phyloP scores from a whole-genome alignment of 2,329 filamentous ascomycete species.

The Allantophomopsis lycopodina region DNA sequence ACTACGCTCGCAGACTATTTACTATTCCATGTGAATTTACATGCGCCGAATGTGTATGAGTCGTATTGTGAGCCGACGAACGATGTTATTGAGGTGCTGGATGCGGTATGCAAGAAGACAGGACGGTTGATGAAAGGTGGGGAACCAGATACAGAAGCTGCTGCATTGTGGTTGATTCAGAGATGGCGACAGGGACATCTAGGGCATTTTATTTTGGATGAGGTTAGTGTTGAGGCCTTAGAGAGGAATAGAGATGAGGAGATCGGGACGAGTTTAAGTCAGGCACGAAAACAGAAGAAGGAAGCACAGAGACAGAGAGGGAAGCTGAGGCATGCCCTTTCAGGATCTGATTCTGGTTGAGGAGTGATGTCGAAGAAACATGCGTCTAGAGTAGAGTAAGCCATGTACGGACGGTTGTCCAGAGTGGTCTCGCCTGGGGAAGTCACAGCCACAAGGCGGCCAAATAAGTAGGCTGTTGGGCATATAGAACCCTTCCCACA shows the following conservation, averaged over 20 bases:
- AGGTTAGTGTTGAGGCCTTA: conserved; percentile 45
- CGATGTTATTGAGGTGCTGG: conserved; percentile 61
- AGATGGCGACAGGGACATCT: conserved; percentile 68
- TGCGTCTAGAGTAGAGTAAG: too few species aligned
- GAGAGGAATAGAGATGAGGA: conserved; percentile 31
- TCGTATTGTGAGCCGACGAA: conserved; percentile 64
- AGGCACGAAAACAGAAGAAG: conserved; percentile 52
- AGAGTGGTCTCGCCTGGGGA: too few species aligned
- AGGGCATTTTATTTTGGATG: conserved; percentile 66
- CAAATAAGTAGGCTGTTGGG: too few species aligned
- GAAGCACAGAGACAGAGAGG: conserved; percentile 30
- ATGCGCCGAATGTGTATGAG: conserved; percentile 14
- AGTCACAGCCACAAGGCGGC: too few species aligned
- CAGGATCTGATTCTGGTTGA: too few species aligned
- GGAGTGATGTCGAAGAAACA: too few species aligned
- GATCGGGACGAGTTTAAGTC: conserved; percentile 43
- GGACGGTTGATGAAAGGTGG: conserved; percentile 68
- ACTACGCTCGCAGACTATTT: conserved; percentile 81
- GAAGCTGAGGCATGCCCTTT: conserved; percentile 1
- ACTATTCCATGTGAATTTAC: conserved; percentile 65
- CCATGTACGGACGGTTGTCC: too few species aligned
- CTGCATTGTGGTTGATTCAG: conserved; percentile 69
- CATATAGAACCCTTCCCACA: too few species aligned
- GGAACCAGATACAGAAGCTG: conserved; percentile 51
- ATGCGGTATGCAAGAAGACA: conserved; percentile 55